A percentile compares a stretch with the other conserved stretches of the same genome.
These are phyloP conservation scores for Cardamine chenopodiifolia DNA, from an alignment of 345 rosid species.

Conservation along the genomic window DNA sequence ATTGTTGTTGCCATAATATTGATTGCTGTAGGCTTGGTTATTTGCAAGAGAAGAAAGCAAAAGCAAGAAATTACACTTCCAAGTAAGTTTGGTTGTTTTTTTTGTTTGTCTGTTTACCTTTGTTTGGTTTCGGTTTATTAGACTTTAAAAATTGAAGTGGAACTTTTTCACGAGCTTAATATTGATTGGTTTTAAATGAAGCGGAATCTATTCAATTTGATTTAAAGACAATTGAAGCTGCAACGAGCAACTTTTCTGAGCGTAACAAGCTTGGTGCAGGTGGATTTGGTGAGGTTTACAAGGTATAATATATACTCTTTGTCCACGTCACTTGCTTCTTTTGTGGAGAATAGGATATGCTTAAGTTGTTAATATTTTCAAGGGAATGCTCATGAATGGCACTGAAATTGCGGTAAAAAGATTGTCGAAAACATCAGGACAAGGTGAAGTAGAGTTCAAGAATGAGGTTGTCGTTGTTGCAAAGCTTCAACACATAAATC, in stretches of 20 bases:
- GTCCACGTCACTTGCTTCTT: neutral
- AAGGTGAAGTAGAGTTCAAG: conserved; percentile 54
- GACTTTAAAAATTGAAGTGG: neutral
- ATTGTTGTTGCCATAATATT: conserved; percentile 8
- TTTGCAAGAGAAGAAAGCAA: conserved; percentile 19
- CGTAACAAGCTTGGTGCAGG: conserved; percentile 65
- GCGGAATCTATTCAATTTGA: conserved; percentile 51
- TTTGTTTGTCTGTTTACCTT: too few relatives aligned
- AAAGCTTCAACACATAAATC: conserved; percentile 56
- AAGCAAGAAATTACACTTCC: conserved; percentile 4
- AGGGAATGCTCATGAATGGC: conserved; percentile 39
- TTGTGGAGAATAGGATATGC: neutral
- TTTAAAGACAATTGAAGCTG: conserved; percentile 47
- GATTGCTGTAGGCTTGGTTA: conserved; percentile 17
- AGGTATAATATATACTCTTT: conserved; percentile 37
- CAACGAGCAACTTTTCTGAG: conserved; percentile 52
- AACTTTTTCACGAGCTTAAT: conserved; percentile 22
- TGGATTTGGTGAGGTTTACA: conserved; percentile 69
- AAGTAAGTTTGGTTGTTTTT: conserved; percentile 22
- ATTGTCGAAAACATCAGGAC: conserved; percentile 46
- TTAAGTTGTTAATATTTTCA: neutral
- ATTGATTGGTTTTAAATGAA: conserved; percentile 36
- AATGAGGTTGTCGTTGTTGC: conserved; percentile 52
- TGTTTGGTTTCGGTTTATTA: neutral
- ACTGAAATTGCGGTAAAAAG: conserved; percentile 53